Evolutionary conservation across 2,329 filamentous ascomycete species (phyloP), one percentile per base, ranked within the genome.

Genomic region (Dothidotthia symphoricarpi): DNA sequence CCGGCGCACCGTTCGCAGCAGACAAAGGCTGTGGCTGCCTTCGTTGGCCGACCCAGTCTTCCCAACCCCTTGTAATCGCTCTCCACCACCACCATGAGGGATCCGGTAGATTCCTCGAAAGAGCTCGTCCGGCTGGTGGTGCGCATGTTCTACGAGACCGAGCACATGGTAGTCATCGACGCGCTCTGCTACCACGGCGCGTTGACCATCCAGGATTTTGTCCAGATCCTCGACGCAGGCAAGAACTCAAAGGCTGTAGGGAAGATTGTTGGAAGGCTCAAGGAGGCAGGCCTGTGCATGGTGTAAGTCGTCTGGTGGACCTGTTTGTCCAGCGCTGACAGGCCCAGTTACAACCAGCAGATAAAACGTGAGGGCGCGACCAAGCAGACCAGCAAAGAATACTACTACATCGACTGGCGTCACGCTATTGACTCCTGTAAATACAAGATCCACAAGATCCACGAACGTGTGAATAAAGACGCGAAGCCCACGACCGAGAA

Each of bases 351-450:
- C 64, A 82, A 83, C 22, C 83, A 88, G 44, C 80, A 83, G 33
- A 89, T 95, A 64, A 73, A 86, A 38, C 83, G 84, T 51, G 86
- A 90, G 60, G 88, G 87, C 34, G 86, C 89, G 43, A 84, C 86
- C 41, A 83, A 89, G 35, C 85, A 88, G 4, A 83, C 86, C 51
- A 89, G 85, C 62, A 81, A 88, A 57, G 95, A 91, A 47, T 98
- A 95, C 76, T 98, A 95, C 72, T 98, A 88, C 69, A 91, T 98
- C 64, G 90, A 96, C 64, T 94, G 94, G 60, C 88, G 93, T 43
- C 86, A 88, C 41, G 88, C 91, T 24, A 88, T 98, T 59, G 93
- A 98, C 69, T 88, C 88, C 32, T 94, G 95, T 70, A 98, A 98
- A 68, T 98, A 86, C 78, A 85, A 88, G 47, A 82, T 95, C 34